Conservation (phyloP, 2,329 filamentous ascomycete genomes). For the Beauveria pseudobassiana region DNA sequence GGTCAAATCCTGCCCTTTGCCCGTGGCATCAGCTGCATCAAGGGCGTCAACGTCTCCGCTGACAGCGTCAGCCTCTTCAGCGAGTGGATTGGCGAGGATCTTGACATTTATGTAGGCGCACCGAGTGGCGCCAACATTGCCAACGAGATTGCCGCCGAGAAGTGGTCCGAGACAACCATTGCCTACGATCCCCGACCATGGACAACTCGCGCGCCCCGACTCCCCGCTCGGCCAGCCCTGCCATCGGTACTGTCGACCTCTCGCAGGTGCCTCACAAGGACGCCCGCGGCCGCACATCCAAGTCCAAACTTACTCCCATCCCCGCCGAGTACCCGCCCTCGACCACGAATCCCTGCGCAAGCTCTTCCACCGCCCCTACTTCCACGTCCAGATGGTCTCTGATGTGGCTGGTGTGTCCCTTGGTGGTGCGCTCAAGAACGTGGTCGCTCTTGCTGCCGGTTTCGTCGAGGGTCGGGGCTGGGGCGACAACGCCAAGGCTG, state of each 20-base stretch:
- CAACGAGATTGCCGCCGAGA: conserved; percentile 86
- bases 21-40: conserved; percentile 93
- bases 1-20: conserved; percentile 89
- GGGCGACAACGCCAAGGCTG: conserved; percentile 99
- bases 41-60: conserved; percentile 89
- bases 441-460: conserved; percentile 87
- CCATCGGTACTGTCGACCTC: conserved; percentile 43
- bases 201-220: conserved; percentile 67
- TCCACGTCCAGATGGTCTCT: conserved; percentile 87
- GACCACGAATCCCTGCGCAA: conserved; percentile 76
- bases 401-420: conserved; percentile 97
- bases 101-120: conserved; percentile 95
- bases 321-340: conserved; percentile 79
- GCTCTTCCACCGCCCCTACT: conserved; percentile 93
- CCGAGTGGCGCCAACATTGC: conserved; percentile 96
- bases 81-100: conserved; percentile 82
- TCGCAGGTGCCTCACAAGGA: conserved; percentile 54
- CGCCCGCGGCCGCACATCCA: conserved; percentile 57
- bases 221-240: conserved; percentile 39
- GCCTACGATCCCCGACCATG: conserved; percentile 90
- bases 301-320: conserved; percentile 64
- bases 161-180: conserved; percentile 95
- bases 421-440: conserved; percentile 91
- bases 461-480: conserved; percentile 94
- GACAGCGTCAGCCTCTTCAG: conserved; percentile 84